Conservation (phyloP, 768 basidiomycete genomes). For the Tephrocybe sp. region DNA sequence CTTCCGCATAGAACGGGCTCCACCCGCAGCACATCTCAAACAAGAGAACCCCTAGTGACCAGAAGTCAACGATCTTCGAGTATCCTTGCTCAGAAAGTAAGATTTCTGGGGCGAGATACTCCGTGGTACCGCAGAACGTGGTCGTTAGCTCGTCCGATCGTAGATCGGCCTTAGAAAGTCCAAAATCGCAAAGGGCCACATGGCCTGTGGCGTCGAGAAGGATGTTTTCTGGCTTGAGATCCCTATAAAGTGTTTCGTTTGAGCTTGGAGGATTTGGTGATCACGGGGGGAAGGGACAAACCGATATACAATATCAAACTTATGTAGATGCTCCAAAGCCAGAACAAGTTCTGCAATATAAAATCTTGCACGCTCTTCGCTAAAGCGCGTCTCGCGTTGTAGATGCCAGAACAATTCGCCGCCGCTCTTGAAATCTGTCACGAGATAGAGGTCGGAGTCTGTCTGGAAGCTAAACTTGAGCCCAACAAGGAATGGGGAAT, state of each 20-base stretch:
- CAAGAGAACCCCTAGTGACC: constrained; percentile 91
- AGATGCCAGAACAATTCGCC: constrained; percentile 99
- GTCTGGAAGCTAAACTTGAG: constrained; percentile 99
- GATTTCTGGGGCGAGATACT: constrained; percentile 98
- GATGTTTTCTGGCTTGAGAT: constrained; percentile 98
- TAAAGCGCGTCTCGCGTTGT: constrained; percentile 92
- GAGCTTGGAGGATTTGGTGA: background rate
- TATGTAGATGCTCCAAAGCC: constrained; percentile 95
- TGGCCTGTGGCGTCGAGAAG: constrained; percentile 97
- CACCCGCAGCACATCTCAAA: constrained; percentile 99
- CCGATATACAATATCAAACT: constrained; percentile 95
- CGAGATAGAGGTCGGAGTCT: constrained; percentile 89
- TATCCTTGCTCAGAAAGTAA: constrained; percentile 97
- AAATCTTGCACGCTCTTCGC: constrained; percentile 90
- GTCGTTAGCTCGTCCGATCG: constrained; percentile 95
- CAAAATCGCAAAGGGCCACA: constrained; percentile 97
- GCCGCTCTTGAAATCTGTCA: constrained; percentile 98
- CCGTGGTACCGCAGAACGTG: constrained; percentile 98
- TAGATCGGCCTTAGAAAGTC: constrained; percentile 94
- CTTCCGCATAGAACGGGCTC: constrained; percentile 99
- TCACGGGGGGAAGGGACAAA: constrained; percentile 31
- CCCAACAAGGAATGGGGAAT: constrained; percentile 96
- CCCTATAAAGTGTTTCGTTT: constrained; percentile 40
- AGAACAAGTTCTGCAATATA: constrained; percentile 96
- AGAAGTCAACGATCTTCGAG: constrained; percentile 98